Conservation (phyloP, 2,329 filamentous ascomycete genomes). For the Xylariaceae sp. region DNA sequence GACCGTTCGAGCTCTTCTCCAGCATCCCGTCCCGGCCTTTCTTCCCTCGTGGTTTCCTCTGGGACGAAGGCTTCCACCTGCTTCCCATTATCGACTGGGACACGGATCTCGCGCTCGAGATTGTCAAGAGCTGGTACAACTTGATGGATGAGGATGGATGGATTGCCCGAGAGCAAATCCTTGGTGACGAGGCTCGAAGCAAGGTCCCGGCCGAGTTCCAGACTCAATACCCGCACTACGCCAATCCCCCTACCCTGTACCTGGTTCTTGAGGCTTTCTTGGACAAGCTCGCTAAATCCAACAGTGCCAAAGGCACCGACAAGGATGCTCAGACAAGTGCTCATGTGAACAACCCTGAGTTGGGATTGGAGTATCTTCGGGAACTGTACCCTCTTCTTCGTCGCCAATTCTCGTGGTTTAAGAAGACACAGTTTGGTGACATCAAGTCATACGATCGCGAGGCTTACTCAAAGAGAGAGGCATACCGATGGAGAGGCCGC, state of each 20-base stretch:
- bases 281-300: slow-evolving; percentile 62
- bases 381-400: slow-evolving; percentile 62
- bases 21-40: slow-evolving; percentile 89
- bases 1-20: slow-evolving; percentile 83
- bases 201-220: slow-evolving; percentile 94
- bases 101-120: slow-evolving; percentile 76
- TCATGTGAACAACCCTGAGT: slow-evolving; percentile 54
- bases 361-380: slow-evolving; percentile 29
- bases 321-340: slow-evolving; percentile 53
- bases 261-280: slow-evolving; percentile 81
- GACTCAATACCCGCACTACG: slow-evolving; percentile 93
- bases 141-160: slow-evolving; percentile 96
- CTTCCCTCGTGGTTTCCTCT: slow-evolving; percentile 93
- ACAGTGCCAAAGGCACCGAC: slow-evolving; percentile 41
- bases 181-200: slow-evolving; percentile 84
- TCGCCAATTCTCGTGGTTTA: slow-evolving; percentile 92
- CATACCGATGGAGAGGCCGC: slow-evolving; percentile 90
- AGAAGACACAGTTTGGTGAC: slow-evolving; percentile 82
- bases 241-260: slow-evolving; percentile 93
- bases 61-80: slow-evolving; percentile 97
- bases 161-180: slow-evolving; percentile 94
- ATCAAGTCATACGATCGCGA: slow-evolving; percentile 87
- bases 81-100: slow-evolving; percentile 92
- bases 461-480: slow-evolving; percentile 84
- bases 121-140: slow-evolving; percentile 92